A percentile compares a stretch with the other conserved stretches of the same genome.
Conservation (phyloP, 306 rosid genomes). For the Sindora glabra region DNA sequence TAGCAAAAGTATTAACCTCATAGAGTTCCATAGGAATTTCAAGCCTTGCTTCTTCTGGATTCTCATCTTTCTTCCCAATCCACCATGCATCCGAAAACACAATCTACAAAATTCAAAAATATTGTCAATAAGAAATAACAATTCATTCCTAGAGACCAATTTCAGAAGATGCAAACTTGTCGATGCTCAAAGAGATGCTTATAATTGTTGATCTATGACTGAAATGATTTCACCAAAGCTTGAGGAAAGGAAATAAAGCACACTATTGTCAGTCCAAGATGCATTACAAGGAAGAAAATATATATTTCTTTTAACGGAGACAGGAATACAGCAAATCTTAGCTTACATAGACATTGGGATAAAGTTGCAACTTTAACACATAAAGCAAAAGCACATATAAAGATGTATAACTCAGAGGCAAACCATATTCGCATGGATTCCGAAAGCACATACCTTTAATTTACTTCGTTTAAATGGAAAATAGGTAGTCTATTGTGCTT, state of each 20-base stretch:
- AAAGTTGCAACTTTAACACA: neutral
- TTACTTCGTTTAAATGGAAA: neutral
- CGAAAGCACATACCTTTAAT: neutral
- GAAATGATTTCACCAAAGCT: neutral
- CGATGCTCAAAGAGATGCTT: neutral
- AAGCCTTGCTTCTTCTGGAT: slow-evolving; percentile 70
- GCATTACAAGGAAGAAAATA: neutral
- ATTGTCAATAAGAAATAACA: slow-evolving; percentile 1
- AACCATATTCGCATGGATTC: neutral
- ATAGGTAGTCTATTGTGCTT: neutral
- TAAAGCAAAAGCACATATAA: neutral
- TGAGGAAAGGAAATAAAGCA: neutral
- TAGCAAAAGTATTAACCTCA: slow-evolving; percentile 43
- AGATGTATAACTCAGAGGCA: neutral
- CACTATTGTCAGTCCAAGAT: neutral
- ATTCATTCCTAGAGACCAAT: neutral
- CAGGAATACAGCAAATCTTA: neutral
- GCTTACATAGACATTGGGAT: slow-evolving; percentile 4
- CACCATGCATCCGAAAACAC: slow-evolving; percentile 95
- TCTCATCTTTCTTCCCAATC: slow-evolving; percentile 78
- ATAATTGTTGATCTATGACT: neutral
- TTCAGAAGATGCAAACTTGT: slow-evolving; percentile 7
- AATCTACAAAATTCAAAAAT: slow-evolving; percentile 36
- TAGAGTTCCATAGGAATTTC: slow-evolving; percentile 68
- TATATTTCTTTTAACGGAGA: neutral